Conservation (phyloP, 2,329 filamentous ascomycete species). For the Claviceps pazoutovae region DNA sequence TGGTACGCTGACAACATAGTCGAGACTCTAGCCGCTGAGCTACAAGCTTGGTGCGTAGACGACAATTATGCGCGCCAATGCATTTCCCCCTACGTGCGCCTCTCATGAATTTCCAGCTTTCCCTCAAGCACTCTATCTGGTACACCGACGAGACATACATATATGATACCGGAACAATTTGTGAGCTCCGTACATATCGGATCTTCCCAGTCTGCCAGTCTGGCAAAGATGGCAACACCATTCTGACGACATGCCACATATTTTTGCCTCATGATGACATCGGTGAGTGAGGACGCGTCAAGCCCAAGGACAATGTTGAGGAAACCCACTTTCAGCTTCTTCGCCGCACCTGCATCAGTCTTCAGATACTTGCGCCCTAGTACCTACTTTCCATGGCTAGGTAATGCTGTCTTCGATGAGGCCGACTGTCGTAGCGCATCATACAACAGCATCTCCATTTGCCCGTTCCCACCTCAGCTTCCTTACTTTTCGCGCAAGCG, state of each 20-base stretch:
- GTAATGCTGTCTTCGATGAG: constrained; percentile 11
- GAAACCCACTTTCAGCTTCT: constrained; percentile 17
- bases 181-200: not conserved
- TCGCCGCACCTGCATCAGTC: constrained; percentile 11
- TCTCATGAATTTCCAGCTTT: too few relatives aligned
- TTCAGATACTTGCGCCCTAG: constrained; percentile 10
- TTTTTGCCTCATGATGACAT: constrained; percentile 11
- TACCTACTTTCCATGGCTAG: constrained; percentile 5
- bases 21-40: constrained; percentile 23
- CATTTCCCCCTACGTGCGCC: too few relatives aligned
- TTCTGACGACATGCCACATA: constrained; percentile 19
- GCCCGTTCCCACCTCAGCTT: constrained; percentile 16
- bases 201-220: too few relatives aligned
- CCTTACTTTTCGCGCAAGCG: constrained; percentile 20
- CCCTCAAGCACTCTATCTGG: too few relatives aligned
- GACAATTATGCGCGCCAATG: too few relatives aligned
- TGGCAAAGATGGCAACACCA: constrained; percentile 14
- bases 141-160: too few relatives aligned
- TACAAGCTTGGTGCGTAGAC: constrained; percentile 12
- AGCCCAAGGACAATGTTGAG: constrained; percentile 12
- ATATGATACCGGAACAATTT: too few relatives aligned
- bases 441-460: constrained; percentile 6
- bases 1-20: constrained; percentile 19
- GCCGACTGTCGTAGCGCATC: not conserved
- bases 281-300: constrained; percentile 20